Percentiles rank a stretch among this genome's conserved stretches.
phyloP scores from a whole-genome alignment of 129 eudicot genomes.

The Helichrysum umbraculigerum region DNA sequence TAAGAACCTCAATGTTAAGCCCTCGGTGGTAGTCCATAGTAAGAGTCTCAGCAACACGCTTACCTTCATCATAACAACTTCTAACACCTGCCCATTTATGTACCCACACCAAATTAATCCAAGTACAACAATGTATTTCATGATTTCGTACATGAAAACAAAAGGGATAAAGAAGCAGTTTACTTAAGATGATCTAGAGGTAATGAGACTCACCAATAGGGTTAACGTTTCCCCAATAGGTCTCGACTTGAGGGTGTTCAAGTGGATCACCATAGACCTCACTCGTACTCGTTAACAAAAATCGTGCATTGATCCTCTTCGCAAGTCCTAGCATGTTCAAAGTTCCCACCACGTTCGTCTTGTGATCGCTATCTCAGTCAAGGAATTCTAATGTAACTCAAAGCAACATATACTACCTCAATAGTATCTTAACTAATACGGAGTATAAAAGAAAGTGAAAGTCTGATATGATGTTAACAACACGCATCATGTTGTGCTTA shows the following conservation, averaged over 20 bases:
- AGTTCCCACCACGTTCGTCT: slow-evolving; percentile 81
- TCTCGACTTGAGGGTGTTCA: slow-evolving; percentile 75
- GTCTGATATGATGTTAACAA: no score
- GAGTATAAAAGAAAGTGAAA: neutral
- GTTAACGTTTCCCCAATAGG: slow-evolving; percentile 85
- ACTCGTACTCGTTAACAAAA: slow-evolving; percentile 74
- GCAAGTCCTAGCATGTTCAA: slow-evolving; percentile 77
- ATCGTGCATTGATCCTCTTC: slow-evolving; percentile 68
- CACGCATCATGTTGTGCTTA: no score
- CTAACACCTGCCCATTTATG: slow-evolving; percentile 55
- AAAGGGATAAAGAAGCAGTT: neutral
- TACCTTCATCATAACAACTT: slow-evolving; percentile 86
- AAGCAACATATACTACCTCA: neutral
- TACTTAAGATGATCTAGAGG: neutral
- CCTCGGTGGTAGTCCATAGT: slow-evolving; percentile 84
- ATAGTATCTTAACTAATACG: neutral
- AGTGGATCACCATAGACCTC: slow-evolving; percentile 93
- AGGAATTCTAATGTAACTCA: slow-evolving; percentile 23
- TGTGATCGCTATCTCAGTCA: slow-evolving; percentile 46
- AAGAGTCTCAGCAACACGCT: slow-evolving; percentile 83
- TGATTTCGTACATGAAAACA: neutral
- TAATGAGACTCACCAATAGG: slow-evolving; percentile 60
- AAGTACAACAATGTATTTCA: neutral
- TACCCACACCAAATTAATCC: neutral
- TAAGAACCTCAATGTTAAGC: slow-evolving; percentile 56